Evolutionary conservation across 352 stramenopile species (phyloP).

Genomic region (Globisporangium perplexum): DNA sequence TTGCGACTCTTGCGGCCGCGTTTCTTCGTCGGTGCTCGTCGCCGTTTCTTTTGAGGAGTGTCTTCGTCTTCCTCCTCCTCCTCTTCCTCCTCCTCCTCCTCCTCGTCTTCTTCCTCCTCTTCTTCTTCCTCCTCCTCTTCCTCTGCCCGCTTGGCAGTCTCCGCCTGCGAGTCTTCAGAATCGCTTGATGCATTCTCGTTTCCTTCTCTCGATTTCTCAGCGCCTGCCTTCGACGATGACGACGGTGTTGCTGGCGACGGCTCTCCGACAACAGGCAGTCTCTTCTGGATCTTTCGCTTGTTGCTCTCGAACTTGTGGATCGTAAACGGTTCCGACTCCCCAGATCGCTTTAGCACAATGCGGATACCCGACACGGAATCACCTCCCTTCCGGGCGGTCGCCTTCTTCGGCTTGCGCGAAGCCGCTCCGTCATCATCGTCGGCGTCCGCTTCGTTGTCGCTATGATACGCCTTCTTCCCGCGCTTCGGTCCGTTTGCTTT

Average conservation of each 20-base stretch:
- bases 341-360: slow-evolving; percentile 27
- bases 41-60: slow-evolving; percentile 20
- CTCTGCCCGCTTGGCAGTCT: slow-evolving; percentile 18
- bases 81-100: slow-evolving; percentile 25
- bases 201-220: slow-evolving; percentile 9
- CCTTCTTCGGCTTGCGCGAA: slow-evolving; percentile 5
- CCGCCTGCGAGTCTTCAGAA: slow-evolving; percentile 26
- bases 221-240: slow-evolving; percentile 16
- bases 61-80: slow-evolving; percentile 23
- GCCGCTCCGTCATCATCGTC: slow-evolving; percentile 30
- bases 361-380: slow-evolving; percentile 28
- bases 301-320: slow-evolving; percentile 37
- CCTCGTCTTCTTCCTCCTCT: slow-evolving; percentile 34
- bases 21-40: slow-evolving; percentile 15
- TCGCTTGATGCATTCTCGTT: slow-evolving; percentile 30
- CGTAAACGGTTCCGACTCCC: slow-evolving; percentile 18
- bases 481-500: slow-evolving; percentile 33
- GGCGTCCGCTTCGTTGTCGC: slow-evolving; percentile 43
- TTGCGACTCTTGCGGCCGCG: slow-evolving; percentile 30
- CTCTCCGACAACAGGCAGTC: slow-evolving; percentile 19
- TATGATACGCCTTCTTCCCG: slow-evolving; percentile 33
- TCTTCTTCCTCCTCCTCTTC: slow-evolving; percentile 39
- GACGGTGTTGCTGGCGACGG: slow-evolving; percentile 9
- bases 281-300: slow-evolving; percentile 36
- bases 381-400: neutral